Base-by-base conservation (phyloP, 2,329 filamentous ascomycete species). In the Colletotrichum neosansevieriae region DNA sequence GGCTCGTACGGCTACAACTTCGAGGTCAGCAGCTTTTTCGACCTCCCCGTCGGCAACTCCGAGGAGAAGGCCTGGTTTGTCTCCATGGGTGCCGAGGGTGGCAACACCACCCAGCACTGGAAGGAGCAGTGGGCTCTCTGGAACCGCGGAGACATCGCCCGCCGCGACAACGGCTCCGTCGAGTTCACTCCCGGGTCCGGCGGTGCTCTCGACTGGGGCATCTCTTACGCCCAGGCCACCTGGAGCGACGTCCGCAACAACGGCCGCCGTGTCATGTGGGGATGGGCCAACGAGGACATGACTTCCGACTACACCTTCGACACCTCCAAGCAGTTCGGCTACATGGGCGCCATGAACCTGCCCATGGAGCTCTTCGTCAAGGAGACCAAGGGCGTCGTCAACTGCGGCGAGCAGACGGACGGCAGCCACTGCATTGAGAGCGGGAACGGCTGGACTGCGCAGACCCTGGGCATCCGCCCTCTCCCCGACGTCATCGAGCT, bases 1-100 rank as follows among this genome's bases (percentile, higher is more conserved):
- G 69, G 69, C 50, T 71, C 69, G 2, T 71, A 57, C 44, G 70
- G 70, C 10, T 70, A 70, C 57, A 71, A 71, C 57, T 71, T 71
- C 21, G 70, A 71, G 50, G 67, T 70, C 56, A 68, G 63, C 59
- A 60, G 63, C 63, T 50, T 71, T 38, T 71, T 71, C 51, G 61
- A 65, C 54, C 62, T 71, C 2, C 54, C 67, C 54, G 21, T 70
- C 34, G 67, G 62, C 36, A 53, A 66, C n/a, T 54, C 60, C 3
- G 58, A 36, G 13, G 67, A 66, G 45, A 71, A 63, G 67, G 69
- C 69, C 29, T 71, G 69, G 69, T 71, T 71, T 36, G 54, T 71
- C 19, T 62, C 67, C 17, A 59, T 51, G 38, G 69, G 69, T 10
- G 51, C 67, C 3, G 69, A 71, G 58, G 69, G 69, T 34, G 69